Base-by-base conservation (phyloP, 768 basidiomycete genomes). In the Psilocybe tampanensis region DNA sequence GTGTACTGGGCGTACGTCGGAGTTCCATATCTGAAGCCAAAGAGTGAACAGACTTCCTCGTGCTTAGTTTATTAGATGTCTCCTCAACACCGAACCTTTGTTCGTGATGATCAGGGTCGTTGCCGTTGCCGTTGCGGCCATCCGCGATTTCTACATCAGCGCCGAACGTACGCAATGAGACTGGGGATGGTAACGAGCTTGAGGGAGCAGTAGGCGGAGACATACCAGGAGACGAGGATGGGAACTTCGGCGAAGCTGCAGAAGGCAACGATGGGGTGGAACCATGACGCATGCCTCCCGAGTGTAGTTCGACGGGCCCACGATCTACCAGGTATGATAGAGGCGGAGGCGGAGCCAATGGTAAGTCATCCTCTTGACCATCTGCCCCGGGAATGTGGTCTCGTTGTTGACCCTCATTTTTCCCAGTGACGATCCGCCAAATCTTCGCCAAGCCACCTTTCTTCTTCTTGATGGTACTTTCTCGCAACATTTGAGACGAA, bases 281-380 rank as follows among this genome's bases (percentile, higher is more conserved):
- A 22, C 81, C 77, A 64, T 86, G 88, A 5, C 89, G 83, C 51
- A 62, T 54, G 48, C 76, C 76, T 44, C 74, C 72, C 29, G 67
- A 47, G 24, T 70, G 68, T 42, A 75, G 60, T 15, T 84, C 66
- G 21, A 52, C 79, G 29, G 84, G 81, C n/a, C 81, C 79, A 41
- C 81, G 81, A 55, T 81, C 78, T 59, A 94, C 93, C 45, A 98
- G 81, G 73, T 94, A 95, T 0, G 93, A 93, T 51, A 98, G 68
- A 4, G 94, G 89, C 4, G 96, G 96, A 2, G 96, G 96, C 0
- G 95, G 96, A 2, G 90, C 86, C 39, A 97, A 76, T 3, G 92
- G 94, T 8, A 79, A 70, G 62, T 90, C 85, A 64, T 94, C 91
- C 2, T 91, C 88, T 42, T 66, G 70, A 39, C 70, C 78, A 59